Evolutionary conservation across 83 land plant genomes (phyloP), one percentile per base, ranked within the genome.

Genomic region (Diphasiastrum complanatum): DNA sequence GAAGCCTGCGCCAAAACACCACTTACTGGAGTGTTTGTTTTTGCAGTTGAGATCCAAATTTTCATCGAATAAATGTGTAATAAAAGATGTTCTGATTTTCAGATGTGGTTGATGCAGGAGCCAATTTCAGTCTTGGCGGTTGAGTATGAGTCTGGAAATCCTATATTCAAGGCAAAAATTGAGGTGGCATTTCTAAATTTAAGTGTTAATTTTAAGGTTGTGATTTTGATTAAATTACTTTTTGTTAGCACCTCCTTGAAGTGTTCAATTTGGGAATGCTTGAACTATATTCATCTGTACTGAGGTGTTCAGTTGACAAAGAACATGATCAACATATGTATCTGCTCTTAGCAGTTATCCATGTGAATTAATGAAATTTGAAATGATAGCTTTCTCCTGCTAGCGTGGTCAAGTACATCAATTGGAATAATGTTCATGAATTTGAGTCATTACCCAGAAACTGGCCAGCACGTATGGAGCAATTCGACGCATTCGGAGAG

Each of bases 401-500:
- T 41, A 14, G 18, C 45, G 12, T 41, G 12, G 45, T 1, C n/a
- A 18, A 41, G 12, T 41, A 18, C 12, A 41, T 14, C 45, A 18
- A 14, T 41, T 14, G 45, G 0, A 41, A 41, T 18, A 14, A n/a
- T 22, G 26, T 52, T 40, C 16, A 29, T 16, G 5, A 50, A 57
- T 14, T 45, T 54, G 4, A 14, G 51, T 37, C 30, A 14, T 27
- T 1, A 27, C 58, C 49, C 71, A 89, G 96, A 64, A 78, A 45
- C 75, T 89, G 30, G 68, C 60, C 25, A 71, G 81, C 26, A 58
- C 71, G 20, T 89, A 85, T 75, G 79, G 74, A 34, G 73, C 76
- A 60, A 81, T 89, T 41, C 79, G 91, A 52, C 83, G 96, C 22
- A 79, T 91, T 47, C 71, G 88, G 16, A 91, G 96, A 40, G 96